Evolutionary conservation across 331 rosid species (phyloP).

Genomic region (Prunus yedoensis): DNA sequence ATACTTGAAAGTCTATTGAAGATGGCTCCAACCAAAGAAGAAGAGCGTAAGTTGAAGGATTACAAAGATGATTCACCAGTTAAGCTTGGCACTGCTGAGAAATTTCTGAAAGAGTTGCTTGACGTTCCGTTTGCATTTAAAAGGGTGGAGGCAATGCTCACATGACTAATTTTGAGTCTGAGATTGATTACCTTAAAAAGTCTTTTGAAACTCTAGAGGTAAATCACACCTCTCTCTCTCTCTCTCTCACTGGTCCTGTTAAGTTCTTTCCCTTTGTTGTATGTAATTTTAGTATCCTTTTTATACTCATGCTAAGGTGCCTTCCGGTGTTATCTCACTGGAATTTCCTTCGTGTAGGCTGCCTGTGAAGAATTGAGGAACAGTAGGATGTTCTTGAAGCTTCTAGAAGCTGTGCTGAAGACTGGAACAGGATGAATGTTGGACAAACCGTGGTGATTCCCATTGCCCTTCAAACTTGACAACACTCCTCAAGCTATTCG

Average conservation of each 20-base stretch:
- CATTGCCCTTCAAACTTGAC: conserved; percentile 96
- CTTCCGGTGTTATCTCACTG: conserved; percentile 14
- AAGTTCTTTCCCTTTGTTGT: neutral
- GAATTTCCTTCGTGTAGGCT: conserved; percentile 36
- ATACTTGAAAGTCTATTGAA: conserved; percentile 86
- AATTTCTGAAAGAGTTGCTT: conserved; percentile 85
- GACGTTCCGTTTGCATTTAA: conserved; percentile 88
- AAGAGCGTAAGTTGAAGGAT: conserved; percentile 82
- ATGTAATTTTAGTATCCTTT: neutral
- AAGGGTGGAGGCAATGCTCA: conserved; percentile 93
- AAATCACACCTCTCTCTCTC: neutral
- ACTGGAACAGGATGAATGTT: conserved; percentile 96
- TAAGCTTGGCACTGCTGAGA: conserved; percentile 92
- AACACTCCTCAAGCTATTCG: conserved; percentile 92
- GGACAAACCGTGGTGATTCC: conserved; percentile 96
- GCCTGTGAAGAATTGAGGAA: conserved; percentile 92
- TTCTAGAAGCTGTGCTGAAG: conserved; percentile 95
- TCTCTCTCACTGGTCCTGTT: neutral
- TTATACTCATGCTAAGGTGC: neutral
- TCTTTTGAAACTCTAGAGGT: conserved; percentile 89
- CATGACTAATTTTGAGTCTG: conserved; percentile 84
- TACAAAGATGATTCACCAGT: conserved; percentile 71
- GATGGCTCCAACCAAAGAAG: conserved; percentile 98
- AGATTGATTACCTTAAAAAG: conserved; percentile 77
- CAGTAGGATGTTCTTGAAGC: conserved; percentile 94